Conservation (phyloP, 495 filamentous ascomycete species). For the Podospora australis region DNA sequence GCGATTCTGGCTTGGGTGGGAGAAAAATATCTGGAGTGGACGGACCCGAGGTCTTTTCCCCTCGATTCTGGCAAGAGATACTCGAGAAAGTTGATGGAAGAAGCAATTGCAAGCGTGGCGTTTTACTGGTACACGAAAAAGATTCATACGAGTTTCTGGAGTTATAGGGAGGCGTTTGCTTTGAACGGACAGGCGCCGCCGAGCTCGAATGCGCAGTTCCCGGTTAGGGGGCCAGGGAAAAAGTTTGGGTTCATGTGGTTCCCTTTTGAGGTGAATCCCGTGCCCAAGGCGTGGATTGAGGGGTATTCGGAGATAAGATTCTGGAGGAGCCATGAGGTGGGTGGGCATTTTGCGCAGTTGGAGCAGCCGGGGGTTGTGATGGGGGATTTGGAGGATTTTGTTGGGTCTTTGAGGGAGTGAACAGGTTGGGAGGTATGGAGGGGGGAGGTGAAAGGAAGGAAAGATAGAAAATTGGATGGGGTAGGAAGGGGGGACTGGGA, state of each 20-base stretch:
- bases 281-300: conserved; percentile 46
- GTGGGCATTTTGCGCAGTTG: conserved; percentile 58
- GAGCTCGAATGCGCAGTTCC: conserved; percentile 3
- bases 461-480: too few species aligned
- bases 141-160: conserved; percentile 50
- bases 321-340: conserved; percentile 33
- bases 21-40: conserved; percentile 63
- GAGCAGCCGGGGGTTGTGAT: conserved; percentile 49
- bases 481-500: too few species aligned
- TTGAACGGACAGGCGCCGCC: not conserved
- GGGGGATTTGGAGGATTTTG: conserved; percentile 50
- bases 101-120: conserved; percentile 50
- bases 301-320: conserved; percentile 25
- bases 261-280: conserved; percentile 45
- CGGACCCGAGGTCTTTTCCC: conserved; percentile 31
- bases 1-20: conserved; percentile 64
- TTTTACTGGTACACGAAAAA: conserved; percentile 62
- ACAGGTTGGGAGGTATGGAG: too few species aligned
- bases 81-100: conserved; percentile 29
- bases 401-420: not conserved
- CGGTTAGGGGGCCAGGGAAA: conserved; percentile 35
- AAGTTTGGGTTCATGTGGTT: conserved; percentile 55
- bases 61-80: conserved; percentile 4
- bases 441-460: too few species aligned
- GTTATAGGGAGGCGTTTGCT: conserved; percentile 38